A percentile compares a stretch with the other conserved stretches of the same genome.
Conservation (phyloP, 73 alveolate species). For the Effrenium voratum region DNA sequence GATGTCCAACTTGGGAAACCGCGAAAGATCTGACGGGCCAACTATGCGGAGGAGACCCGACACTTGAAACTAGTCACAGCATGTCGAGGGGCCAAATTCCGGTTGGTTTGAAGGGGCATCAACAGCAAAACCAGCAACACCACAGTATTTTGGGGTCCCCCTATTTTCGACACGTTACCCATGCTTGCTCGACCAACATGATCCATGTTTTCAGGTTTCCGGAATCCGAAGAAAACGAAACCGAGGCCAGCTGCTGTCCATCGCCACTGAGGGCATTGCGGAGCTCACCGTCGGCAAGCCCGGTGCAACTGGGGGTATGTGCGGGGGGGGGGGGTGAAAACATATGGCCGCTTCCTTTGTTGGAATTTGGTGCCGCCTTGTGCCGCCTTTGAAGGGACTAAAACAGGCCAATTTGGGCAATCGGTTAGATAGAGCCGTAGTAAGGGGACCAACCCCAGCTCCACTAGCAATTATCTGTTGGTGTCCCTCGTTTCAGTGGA, state of each 20-base stretch:
- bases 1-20: too few relatives aligned
- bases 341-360: not conserved
- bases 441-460: too few relatives aligned
- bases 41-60: too few relatives aligned
- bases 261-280: conserved; percentile 77
- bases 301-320: too few relatives aligned
- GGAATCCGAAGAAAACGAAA: not conserved
- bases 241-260: conserved; percentile 61
- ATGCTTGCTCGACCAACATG: too few relatives aligned
- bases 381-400: not conserved
- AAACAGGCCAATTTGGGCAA: not conserved
- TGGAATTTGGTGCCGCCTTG: not conserved
- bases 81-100: too few relatives aligned
- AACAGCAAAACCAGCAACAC: not conserved
- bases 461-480: not conserved
- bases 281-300: conserved; percentile 47
- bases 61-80: too few relatives aligned
- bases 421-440: too few relatives aligned
- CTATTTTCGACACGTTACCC: too few relatives aligned
- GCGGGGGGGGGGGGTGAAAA: too few relatives aligned
- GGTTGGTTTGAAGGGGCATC: not conserved
- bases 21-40: too few relatives aligned
- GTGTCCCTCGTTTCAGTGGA: not conserved
- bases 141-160: too few relatives aligned
- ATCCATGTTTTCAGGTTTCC: not conserved